These are phyloP conservation scores for Protostelium mycophagum DNA, from an alignment of 78 protist species.

Conservation along the genomic window DNA sequence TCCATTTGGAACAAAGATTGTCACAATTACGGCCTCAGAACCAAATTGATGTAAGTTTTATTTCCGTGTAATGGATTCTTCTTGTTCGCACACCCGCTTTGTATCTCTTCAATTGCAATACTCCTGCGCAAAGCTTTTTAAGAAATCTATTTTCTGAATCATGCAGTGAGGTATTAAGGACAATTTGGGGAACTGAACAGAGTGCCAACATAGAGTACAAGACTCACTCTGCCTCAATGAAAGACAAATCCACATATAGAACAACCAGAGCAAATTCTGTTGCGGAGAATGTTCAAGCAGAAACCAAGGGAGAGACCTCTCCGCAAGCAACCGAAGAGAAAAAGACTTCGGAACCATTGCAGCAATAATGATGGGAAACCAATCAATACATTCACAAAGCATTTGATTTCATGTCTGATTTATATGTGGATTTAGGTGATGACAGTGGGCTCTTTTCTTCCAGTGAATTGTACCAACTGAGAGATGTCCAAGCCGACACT, in stretches of 20 bases:
- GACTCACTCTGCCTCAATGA: neutral
- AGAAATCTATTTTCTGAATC: neutral
- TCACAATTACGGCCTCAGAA: neutral
- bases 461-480: conserved; percentile 64
- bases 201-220: neutral
- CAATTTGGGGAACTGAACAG: neutral
- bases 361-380: too few relatives aligned
- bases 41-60: neutral
- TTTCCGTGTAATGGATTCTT: too few relatives aligned
- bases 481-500: conserved; percentile 45
- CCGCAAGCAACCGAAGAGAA: neutral
- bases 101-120: too few relatives aligned
- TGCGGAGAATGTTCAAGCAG: neutral
- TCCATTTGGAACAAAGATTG: neutral
- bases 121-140: too few relatives aligned
- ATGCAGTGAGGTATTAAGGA: neutral
- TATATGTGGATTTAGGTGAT: conserved; percentile 75
- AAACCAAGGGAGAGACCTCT: neutral
- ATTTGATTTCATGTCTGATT: neutral
- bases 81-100: too few relatives aligned
- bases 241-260: neutral
- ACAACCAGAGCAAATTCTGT: neutral
- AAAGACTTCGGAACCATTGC: too few relatives aligned
- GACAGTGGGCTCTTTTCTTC: conserved; percentile 83
- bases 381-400: too few relatives aligned